Conservation (phyloP, 305 asterid genomes). For the Plantago rigida region DNA sequence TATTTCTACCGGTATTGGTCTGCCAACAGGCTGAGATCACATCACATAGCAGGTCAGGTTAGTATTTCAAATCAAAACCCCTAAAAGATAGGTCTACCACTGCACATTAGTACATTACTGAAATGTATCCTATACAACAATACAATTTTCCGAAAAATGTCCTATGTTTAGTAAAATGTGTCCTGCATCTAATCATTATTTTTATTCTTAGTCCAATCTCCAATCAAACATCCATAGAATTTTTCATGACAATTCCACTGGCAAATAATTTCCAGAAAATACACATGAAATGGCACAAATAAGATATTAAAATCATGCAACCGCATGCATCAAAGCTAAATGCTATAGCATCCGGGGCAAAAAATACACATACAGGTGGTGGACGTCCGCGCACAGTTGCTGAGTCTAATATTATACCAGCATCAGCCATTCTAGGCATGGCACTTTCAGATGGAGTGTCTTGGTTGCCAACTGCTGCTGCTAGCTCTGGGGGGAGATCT, state of each 20-base stretch:
- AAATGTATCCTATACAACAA: neutral
- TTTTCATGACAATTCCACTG: neutral
- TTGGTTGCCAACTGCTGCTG: slow-evolving; percentile 77
- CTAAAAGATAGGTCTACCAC: neutral
- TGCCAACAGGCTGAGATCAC: slow-evolving; percentile 64
- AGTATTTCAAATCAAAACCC: slow-evolving; percentile 8
- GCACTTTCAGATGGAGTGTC: slow-evolving; percentile 50
- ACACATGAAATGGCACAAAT: neutral
- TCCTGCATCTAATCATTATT: neutral
- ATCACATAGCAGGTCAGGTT: slow-evolving; percentile 28
- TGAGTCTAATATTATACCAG: slow-evolving; percentile 43
- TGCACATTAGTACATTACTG: neutral
- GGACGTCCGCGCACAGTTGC: slow-evolving; percentile 44
- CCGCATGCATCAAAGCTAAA: slow-evolving; percentile 2
- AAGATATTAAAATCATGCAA: slow-evolving; percentile 10
- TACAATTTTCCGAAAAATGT: no score
- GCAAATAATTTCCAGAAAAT: slow-evolving; percentile 15
- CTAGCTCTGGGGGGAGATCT: slow-evolving; percentile 99
- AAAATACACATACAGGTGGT: slow-evolving; percentile 43
- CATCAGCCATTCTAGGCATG: slow-evolving; percentile 46
- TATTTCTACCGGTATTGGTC: slow-evolving; percentile 86
- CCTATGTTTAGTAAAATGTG: no score
- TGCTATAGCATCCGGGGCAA: slow-evolving; percentile 2
- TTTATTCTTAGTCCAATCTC: neutral
- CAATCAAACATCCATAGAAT: slow-evolving; percentile 9